Percentiles rank a stretch among this genome's conserved stretches.
Conservation (phyloP, 2,329 filamentous ascomycete species). For the Basipetospora chlamydospora region DNA sequence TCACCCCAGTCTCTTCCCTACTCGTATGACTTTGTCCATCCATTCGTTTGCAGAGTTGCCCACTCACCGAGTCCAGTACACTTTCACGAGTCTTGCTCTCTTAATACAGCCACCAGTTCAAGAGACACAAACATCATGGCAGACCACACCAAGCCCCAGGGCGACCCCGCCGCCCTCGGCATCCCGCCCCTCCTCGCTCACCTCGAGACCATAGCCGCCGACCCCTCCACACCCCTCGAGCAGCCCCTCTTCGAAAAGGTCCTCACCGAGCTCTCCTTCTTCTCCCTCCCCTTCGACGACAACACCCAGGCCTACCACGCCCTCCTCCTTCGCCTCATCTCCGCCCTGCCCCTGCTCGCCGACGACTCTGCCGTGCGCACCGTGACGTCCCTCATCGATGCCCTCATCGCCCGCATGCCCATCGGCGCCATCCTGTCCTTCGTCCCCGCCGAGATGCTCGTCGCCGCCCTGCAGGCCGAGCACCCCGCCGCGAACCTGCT, state of each 20-base stretch:
- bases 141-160: not conserved
- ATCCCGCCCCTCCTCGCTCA: constrained; percentile 5
- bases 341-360: constrained; percentile 1
- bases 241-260: constrained; percentile 3
- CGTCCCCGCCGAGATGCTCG: not conserved
- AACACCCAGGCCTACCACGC: constrained; percentile 2
- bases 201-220: not conserved
- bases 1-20: too few relatives aligned
- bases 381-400: constrained; percentile 3
- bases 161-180: constrained; percentile 4
- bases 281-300: constrained; percentile 2
- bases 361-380: constrained; percentile 1
- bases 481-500: constrained; percentile 4
- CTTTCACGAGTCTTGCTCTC: too few relatives aligned
- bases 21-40: too few relatives aligned
- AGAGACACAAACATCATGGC: too few relatives aligned
- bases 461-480: constrained; percentile 2
- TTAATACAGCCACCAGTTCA: too few relatives aligned
- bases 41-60: too few relatives aligned
- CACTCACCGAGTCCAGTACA: too few relatives aligned
- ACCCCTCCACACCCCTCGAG: constrained; percentile 1
- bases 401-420: constrained; percentile 3
- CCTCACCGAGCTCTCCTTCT: constrained; percentile 2
- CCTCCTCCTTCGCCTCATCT: constrained; percentile 4
- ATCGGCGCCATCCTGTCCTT: constrained; percentile 2